Evolutionary conservation across 345 rosid genomes (phyloP).

Genomic region (Hibiscus mutabilis): DNA sequence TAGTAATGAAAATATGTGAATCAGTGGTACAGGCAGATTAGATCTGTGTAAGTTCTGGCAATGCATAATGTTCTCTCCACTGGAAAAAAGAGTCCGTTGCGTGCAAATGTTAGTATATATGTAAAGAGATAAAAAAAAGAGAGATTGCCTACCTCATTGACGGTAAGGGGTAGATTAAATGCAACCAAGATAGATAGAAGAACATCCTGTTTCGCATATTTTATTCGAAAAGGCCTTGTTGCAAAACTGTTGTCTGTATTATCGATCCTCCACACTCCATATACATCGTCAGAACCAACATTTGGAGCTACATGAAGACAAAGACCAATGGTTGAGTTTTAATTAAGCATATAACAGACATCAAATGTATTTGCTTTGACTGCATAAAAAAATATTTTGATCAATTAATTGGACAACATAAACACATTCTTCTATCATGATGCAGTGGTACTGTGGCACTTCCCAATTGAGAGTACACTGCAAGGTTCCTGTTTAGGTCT

Average conservation of each 20-base stretch:
- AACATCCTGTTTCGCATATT: conserved; percentile 89
- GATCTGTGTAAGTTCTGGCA: not conserved
- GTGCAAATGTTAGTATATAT: not conserved
- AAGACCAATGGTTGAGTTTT: not conserved
- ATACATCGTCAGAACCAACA: conserved; percentile 41
- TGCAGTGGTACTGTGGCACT: no score
- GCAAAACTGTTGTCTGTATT: conserved; percentile 74
- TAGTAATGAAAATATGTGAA: not conserved
- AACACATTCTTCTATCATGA: no score
- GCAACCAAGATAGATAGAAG: conserved; percentile 70
- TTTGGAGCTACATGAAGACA: conserved; percentile 46
- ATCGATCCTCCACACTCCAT: conserved; percentile 81
- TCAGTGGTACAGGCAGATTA: not conserved
- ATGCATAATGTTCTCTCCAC: not conserved
- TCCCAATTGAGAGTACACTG: no score
- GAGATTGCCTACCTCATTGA: conserved; percentile 40
- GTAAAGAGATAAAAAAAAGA: not conserved
- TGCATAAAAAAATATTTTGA: not conserved
- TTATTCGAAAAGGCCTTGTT: conserved; percentile 81
- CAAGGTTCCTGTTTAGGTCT: no score
- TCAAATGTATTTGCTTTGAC: not conserved
- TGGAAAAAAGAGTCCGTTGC: not conserved
- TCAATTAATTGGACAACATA: no score
- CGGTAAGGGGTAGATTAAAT: conserved; percentile 50
- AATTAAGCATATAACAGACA: not conserved